These are phyloP conservation scores for Calophaca sinica DNA, from an alignment of 306 rosid genomes.

Conservation along the genomic window DNA sequence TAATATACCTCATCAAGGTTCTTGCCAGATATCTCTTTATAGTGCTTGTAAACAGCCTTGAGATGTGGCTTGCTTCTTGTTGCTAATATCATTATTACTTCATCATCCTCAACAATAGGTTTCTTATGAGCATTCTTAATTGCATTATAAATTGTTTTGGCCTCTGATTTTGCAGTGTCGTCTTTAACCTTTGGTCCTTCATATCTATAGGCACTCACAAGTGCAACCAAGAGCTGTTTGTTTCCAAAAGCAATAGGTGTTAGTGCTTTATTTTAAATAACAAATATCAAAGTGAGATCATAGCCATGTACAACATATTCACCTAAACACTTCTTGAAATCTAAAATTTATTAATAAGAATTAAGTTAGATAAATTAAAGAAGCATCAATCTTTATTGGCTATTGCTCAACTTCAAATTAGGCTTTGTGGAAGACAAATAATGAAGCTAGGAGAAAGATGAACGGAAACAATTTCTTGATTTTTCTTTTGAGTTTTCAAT, in stretches of 20 bases:
- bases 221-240: conserved; percentile 87
- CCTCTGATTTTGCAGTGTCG: conserved; percentile 74
- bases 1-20: conserved; percentile 78
- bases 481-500: too few species aligned
- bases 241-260: conserved; percentile 29
- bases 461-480: too few species aligned
- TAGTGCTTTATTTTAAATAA: neutral
- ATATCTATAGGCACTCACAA: conserved; percentile 91
- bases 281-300: too few species aligned
- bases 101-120: conserved; percentile 68
- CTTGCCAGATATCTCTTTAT: conserved; percentile 64
- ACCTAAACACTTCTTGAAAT: too few species aligned
- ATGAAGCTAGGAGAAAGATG: too few species aligned
- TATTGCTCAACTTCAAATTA: too few species aligned
- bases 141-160: conserved; percentile 59
- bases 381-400: too few species aligned
- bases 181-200: conserved; percentile 78
- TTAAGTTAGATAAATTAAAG: too few species aligned
- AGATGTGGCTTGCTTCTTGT: conserved; percentile 90
- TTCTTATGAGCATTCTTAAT: conserved; percentile 59
- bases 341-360: too few species aligned
- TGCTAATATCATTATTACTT: conserved; percentile 69
- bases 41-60: conserved; percentile 65
- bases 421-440: too few species aligned
- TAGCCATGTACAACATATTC: too few species aligned